Percentiles rank a stretch among this genome's conserved stretches.
These are phyloP conservation scores for Colletotrichum tanaceti DNA, from an alignment of 2,329 filamentous ascomycete genomes.

Conservation along the genomic window DNA sequence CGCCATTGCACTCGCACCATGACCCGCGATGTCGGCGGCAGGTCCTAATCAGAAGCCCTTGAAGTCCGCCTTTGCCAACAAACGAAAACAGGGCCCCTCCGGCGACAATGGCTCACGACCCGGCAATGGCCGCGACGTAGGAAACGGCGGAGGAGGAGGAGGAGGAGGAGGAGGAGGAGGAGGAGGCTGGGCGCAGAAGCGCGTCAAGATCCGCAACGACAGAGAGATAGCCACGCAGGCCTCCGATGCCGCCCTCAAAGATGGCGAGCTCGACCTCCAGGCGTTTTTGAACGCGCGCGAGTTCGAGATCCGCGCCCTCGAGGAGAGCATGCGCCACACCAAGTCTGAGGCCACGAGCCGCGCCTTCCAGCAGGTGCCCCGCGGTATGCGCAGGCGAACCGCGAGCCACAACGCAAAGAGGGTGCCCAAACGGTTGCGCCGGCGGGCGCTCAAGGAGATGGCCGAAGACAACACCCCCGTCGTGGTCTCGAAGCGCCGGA, in stretches of 20 bases:
- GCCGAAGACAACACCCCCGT: conserved; percentile 90
- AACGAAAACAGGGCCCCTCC: conserved; percentile 46
- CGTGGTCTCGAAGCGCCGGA: conserved; percentile 73
- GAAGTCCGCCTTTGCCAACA: conserved; percentile 41
- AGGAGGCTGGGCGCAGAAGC: conserved; percentile 52
- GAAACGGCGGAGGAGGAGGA: conserved; percentile 25
- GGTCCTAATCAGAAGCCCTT: conserved; percentile 20
- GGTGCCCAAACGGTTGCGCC: conserved; percentile 81
- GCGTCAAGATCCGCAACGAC: conserved; percentile 59
- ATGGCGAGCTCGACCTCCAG: conserved; percentile 86
- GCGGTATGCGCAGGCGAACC: conserved; percentile 84
- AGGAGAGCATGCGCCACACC: conserved; percentile 82
- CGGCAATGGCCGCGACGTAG: conserved; percentile 43
- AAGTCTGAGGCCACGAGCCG: conserved; percentile 72
- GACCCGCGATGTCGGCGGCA: conserved; percentile 38
- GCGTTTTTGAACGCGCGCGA: conserved; percentile 87
- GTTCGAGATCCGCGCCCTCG: conserved; percentile 88
- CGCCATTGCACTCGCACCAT: conserved; percentile 22
- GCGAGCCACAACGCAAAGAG: conserved; percentile 95
- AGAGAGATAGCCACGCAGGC: conserved; percentile 64
- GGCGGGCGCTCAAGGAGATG: conserved; percentile 79
- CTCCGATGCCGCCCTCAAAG: conserved; percentile 64
- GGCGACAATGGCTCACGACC: conserved; percentile 43
- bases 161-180: conserved; percentile 27
- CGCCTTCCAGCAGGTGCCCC: conserved; percentile 91